phyloP scores from a whole-genome alignment of 495 filamentous ascomycete species.

The Xylaria sp. region DNA sequence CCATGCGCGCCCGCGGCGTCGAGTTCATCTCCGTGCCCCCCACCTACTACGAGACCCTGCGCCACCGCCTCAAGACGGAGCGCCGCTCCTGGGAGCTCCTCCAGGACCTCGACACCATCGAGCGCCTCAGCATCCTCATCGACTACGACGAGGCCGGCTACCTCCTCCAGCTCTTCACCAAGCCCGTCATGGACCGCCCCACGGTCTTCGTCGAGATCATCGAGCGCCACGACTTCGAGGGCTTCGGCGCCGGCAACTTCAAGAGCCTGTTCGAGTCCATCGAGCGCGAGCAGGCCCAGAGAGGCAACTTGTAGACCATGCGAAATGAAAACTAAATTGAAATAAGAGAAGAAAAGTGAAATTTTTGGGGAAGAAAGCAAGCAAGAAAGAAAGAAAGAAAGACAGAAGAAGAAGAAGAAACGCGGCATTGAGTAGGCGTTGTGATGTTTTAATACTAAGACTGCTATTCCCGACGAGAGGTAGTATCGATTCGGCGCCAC shows the following conservation, averaged over 20 bases:
- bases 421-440: no score
- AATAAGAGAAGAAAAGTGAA: not conserved
- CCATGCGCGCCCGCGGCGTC: conserved; percentile 78
- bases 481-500: no score
- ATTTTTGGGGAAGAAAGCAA: not conserved
- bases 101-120: conserved; percentile 78
- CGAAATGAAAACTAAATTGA: no score
- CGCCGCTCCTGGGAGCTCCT: conserved; percentile 60
- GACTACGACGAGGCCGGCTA: conserved; percentile 93
- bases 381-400: not conserved
- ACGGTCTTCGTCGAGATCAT: conserved; percentile 97
- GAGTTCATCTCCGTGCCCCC: conserved; percentile 87
- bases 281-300: conserved; percentile 82
- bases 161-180: conserved; percentile 85
- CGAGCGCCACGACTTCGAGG: conserved; percentile 82
- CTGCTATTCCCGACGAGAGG: no score
- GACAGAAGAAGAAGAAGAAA: no score
- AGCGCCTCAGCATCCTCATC: conserved; percentile 80
- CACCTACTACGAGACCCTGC: conserved; percentile 83
- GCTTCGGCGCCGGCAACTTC: conserved; percentile 95
- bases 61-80: conserved; percentile 65
- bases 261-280: conserved; percentile 92
- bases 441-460: no score
- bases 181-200: conserved; percentile 89
- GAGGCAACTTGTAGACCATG: conserved; percentile 71